A percentile compares a stretch with the other conserved stretches of the same genome.
phyloP scores from a whole-genome alignment of 2,329 filamentous ascomycete genomes.

The Fonsecaea multimorphosa region DNA sequence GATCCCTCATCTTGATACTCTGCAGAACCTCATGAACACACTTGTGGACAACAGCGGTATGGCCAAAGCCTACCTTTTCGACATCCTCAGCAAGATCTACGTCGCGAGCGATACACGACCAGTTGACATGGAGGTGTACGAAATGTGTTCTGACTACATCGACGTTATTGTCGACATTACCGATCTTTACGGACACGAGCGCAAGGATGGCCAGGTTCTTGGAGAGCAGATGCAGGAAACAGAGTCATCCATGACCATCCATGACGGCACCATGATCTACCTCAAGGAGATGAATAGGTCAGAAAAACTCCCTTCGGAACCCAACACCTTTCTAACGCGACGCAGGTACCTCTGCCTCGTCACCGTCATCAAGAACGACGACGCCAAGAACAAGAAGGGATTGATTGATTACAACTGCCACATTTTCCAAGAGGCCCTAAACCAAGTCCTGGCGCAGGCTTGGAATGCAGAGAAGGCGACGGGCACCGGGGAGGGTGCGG shows the following conservation, averaged over 20 bases:
- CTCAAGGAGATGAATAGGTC: slow-evolving; percentile 71
- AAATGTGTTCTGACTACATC: slow-evolving; percentile 98
- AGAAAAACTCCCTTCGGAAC: slow-evolving; percentile 38
- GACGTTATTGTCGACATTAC: slow-evolving; percentile 97
- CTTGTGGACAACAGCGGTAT: slow-evolving; percentile 92
- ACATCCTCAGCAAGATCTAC: slow-evolving; percentile 97
- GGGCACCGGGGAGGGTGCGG: slow-evolving; percentile 40
- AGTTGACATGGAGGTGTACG: slow-evolving; percentile 93
- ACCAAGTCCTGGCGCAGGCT: slow-evolving; percentile 64
- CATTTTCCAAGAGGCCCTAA: slow-evolving; percentile 67
- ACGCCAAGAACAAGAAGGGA: slow-evolving; percentile 67
- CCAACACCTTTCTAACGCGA: slow-evolving; percentile 28
- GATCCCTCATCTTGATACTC: slow-evolving; percentile 87
- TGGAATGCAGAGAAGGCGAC: slow-evolving; percentile 50
- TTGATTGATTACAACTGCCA: slow-evolving; percentile 71
- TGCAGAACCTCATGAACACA: slow-evolving; percentile 93
- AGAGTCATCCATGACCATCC: slow-evolving; percentile 67
- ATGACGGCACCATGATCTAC: slow-evolving; percentile 68
- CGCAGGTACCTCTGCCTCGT: slow-evolving; percentile 67
- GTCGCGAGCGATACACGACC: slow-evolving; percentile 94
- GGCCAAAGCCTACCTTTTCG: slow-evolving; percentile 97
- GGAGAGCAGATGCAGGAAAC: slow-evolving; percentile 60
- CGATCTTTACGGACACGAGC: slow-evolving; percentile 80
- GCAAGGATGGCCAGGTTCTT: slow-evolving; percentile 43
- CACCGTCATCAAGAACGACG: slow-evolving; percentile 69